phyloP scores from a whole-genome alignment of 495 filamentous ascomycete species.

The Hypoxylon rickii region DNA sequence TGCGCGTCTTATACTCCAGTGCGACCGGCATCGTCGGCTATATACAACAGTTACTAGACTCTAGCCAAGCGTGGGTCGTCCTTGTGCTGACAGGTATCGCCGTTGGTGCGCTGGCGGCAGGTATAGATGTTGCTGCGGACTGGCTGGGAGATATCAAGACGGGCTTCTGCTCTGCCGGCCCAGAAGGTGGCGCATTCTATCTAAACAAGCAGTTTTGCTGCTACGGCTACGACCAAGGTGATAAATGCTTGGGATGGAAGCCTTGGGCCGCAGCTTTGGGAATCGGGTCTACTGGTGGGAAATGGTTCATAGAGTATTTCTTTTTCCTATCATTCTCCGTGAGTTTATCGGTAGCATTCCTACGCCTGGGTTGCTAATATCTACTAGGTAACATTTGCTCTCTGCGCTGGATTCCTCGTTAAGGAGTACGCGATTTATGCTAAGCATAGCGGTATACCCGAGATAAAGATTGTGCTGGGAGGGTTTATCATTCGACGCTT shows the following conservation, averaged over 20 bases:
- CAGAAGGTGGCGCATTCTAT: constrained; percentile 84
- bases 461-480: constrained; percentile 95
- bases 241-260: constrained; percentile 82
- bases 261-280: constrained; percentile 80
- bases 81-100: constrained; percentile 75
- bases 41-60: constrained; percentile 71
- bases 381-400: constrained; percentile 78
- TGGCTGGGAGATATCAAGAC: constrained; percentile 94
- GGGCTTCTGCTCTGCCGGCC: constrained; percentile 78
- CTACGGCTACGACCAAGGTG: constrained; percentile 79
- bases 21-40: constrained; percentile 76
- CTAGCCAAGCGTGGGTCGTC: constrained; percentile 88
- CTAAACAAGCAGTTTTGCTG: constrained; percentile 91
- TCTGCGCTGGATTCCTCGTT: constrained; percentile 78
- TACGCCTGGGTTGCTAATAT: constrained; percentile 22
- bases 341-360: constrained; percentile 29
- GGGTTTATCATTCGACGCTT: constrained; percentile 93
- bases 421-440: constrained; percentile 85
- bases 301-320: constrained; percentile 81
- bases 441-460: constrained; percentile 94
- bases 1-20: constrained; percentile 72
- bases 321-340: constrained; percentile 85
- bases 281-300: constrained; percentile 64
- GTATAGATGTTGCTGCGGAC: constrained; percentile 89
- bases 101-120: constrained; percentile 81